phyloP scores from a whole-genome alignment of 495 filamentous ascomycete species.

The Xylaria sp. region DNA sequence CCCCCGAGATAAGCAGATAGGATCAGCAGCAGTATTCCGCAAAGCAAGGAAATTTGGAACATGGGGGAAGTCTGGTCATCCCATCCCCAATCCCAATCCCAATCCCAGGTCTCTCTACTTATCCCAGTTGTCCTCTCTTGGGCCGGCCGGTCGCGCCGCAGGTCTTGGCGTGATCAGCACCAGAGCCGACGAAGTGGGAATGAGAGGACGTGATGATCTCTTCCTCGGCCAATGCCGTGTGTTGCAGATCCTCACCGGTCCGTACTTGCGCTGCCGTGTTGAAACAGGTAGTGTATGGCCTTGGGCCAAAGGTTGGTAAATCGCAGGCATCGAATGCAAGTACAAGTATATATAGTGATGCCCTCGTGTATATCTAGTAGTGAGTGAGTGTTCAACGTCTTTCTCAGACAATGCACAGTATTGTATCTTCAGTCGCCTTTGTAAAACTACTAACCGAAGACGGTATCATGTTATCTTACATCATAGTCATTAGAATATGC shows the following conservation, averaged over 20 bases:
- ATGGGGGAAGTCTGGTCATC: background rate
- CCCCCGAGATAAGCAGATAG: background rate
- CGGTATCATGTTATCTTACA: background rate
- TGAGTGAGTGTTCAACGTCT: background rate
- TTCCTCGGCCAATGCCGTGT: background rate
- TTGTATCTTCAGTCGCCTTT: background rate
- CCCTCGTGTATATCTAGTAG: background rate
- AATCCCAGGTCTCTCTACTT: too few species aligned
- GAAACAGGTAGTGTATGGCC: constrained; percentile 10
- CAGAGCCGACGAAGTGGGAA: background rate
- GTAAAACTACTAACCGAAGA: background rate
- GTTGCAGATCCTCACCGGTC: constrained; percentile 15
- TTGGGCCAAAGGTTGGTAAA: background rate
- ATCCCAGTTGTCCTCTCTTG: too few species aligned
- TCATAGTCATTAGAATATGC: background rate
- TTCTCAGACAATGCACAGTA: background rate
- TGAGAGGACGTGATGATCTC: constrained; percentile 11
- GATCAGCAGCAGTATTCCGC: background rate
- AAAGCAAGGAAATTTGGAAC: constrained; percentile 7
- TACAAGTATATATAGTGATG: background rate
- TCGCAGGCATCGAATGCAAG: background rate
- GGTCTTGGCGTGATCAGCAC: constrained; percentile 17
- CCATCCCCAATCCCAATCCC: too few species aligned
- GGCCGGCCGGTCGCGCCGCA: background rate
- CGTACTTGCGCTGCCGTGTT: constrained; percentile 10